Conservation (phyloP, 805 yeast genomes). For the Blastobotrys parvus region DNA sequence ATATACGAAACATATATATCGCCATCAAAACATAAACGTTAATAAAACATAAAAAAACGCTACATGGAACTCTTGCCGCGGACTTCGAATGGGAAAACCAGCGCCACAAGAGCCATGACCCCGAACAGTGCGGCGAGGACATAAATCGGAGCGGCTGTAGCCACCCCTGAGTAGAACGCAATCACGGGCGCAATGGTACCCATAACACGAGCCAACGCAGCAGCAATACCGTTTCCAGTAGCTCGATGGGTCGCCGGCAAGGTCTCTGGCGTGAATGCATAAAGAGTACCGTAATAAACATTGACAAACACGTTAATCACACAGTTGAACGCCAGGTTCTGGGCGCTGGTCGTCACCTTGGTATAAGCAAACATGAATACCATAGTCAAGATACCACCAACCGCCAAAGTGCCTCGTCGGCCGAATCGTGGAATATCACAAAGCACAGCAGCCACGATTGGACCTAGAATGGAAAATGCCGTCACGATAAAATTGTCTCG, state of each 20-base stretch:
- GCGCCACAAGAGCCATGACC: slow-evolving; percentile 36
- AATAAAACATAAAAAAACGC: not conserved
- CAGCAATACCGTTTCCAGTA: slow-evolving; percentile 43
- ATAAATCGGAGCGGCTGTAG: slow-evolving; percentile 42
- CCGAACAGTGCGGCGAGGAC: slow-evolving; percentile 41
- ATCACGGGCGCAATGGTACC: slow-evolving; percentile 43
- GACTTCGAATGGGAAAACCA: slow-evolving; percentile 43
- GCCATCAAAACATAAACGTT: not conserved
- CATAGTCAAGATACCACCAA: slow-evolving; percentile 47
- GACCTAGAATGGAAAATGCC: slow-evolving; percentile 44
- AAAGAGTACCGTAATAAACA: slow-evolving; percentile 35
- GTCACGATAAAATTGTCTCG: slow-evolving; percentile 34
- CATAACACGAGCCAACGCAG: slow-evolving; percentile 36
- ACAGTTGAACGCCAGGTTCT: slow-evolving; percentile 40
- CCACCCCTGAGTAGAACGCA: slow-evolving; percentile 38
- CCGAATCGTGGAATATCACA: slow-evolving; percentile 31
- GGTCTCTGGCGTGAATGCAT: slow-evolving; percentile 43
- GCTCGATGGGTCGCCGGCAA: slow-evolving; percentile 32
- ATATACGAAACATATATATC: too few species aligned
- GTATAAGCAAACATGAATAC: slow-evolving; percentile 56
- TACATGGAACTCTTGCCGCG: slow-evolving; percentile 10
- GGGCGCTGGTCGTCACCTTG: slow-evolving; percentile 46
- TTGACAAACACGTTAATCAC: slow-evolving; percentile 22
- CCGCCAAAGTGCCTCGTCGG: slow-evolving; percentile 47
- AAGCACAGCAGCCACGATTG: slow-evolving; percentile 36